Conservation (phyloP, 2,329 filamentous ascomycete genomes). For the Myriangium duriaei region DNA sequence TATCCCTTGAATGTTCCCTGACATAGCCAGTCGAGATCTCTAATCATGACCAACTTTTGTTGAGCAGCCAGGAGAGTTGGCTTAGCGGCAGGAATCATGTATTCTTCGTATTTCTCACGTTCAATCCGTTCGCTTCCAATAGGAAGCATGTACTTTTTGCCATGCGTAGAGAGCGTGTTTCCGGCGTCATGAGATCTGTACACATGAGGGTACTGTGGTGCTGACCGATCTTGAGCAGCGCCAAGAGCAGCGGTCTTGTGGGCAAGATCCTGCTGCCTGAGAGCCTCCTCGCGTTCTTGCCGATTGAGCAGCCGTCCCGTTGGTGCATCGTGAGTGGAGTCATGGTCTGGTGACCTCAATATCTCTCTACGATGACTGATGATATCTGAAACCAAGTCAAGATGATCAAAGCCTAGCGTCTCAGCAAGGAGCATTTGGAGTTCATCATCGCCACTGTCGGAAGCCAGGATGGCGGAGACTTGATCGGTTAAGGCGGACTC, state of each 20-base stretch:
- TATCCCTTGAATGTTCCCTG: conserved; percentile 88
- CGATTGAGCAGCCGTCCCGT: conserved; percentile 54
- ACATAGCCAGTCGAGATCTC: conserved; percentile 78
- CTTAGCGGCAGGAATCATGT: conserved; percentile 68
- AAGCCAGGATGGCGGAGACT: conserved; percentile 59
- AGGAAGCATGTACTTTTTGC: conserved; percentile 73
- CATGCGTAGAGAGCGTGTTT: conserved; percentile 68
- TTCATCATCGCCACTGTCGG: conserved; percentile 62
- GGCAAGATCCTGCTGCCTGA: conserved; percentile 63
- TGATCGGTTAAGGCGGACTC: conserved; percentile 63
- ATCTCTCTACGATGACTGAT: conserved; percentile 65
- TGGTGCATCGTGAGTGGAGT: conserved; percentile 20
- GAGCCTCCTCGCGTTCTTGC: conserved; percentile 63
- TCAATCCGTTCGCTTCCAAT: conserved; percentile 60
- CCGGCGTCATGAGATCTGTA: conserved; percentile 75
- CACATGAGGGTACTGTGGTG: conserved; percentile 80
- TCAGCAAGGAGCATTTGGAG: conserved; percentile 85
- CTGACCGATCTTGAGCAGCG: conserved; percentile 56
- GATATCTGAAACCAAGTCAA: conserved; percentile 88
- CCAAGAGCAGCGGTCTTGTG: conserved; percentile 69
- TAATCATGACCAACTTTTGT: conserved; percentile 65
- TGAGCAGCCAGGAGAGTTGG: conserved; percentile 61
- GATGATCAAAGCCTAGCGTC: conserved; percentile 80
- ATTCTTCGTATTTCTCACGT: conserved; percentile 72
- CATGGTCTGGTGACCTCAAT: conserved; percentile 33